phyloP scores from a whole-genome alignment of 2,329 filamentous ascomycete species.

The Exophiala mesophila region DNA sequence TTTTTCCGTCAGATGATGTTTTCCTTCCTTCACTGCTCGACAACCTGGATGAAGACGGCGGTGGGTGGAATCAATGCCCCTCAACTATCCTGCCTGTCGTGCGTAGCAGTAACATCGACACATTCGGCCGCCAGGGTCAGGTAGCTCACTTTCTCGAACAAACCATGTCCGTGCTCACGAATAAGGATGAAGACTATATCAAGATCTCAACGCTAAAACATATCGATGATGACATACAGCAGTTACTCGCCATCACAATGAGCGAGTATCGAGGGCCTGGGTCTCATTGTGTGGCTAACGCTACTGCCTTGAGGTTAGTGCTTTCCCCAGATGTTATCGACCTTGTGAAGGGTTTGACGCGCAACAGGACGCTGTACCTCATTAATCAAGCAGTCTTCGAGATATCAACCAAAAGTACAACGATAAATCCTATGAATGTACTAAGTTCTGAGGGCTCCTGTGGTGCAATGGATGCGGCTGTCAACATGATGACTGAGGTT shows the following conservation, averaged over 20 bases:
- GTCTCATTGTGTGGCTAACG: slow-evolving; percentile 3
- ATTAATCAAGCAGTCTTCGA: no score
- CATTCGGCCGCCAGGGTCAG: slow-evolving; percentile 4
- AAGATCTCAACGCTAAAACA: slow-evolving; percentile 1
- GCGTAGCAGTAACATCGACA: background rate
- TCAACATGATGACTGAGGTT: no score
- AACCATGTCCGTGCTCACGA: background rate
- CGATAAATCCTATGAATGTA: no score
- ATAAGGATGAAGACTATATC: background rate
- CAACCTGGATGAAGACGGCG: no score
- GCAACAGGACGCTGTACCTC: no score
- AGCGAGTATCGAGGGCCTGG: slow-evolving; percentile 5
- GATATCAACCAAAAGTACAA: no score
- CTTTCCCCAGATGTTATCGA: no score
- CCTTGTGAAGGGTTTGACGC: no score
- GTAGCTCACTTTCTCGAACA: slow-evolving; percentile 2
- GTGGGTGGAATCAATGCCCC: background rate
- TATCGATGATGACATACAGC: slow-evolving; percentile 1
- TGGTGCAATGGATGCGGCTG: no score
- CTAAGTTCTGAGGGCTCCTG: no score
- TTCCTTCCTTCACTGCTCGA: no score
- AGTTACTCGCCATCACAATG: slow-evolving; percentile 4
- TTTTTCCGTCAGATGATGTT: no score
- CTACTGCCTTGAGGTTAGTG: slow-evolving; percentile 2
- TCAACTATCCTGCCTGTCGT: background rate